Base-by-base conservation (phyloP, 352 stramenopile species). In the Phytopythium litorale region DNA sequence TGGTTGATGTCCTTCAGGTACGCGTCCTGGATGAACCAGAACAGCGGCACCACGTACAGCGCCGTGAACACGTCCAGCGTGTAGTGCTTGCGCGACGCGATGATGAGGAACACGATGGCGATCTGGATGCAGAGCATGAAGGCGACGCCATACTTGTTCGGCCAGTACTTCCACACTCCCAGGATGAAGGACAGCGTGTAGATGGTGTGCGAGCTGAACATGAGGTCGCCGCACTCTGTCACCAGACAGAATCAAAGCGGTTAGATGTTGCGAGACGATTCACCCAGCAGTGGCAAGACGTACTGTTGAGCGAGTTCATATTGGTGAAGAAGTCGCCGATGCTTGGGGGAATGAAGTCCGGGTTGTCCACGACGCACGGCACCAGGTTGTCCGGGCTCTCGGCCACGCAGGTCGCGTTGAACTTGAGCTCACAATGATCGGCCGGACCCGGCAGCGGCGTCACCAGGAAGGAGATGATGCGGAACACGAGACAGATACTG, bases 161-260 rank as follows among this genome's bases (percentile, higher is more conserved):
- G 80, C 81, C 88, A 97, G 78, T 91, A 97, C 70, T 95, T 96
- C 77, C 69, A 91, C 38, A 91, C 66, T 23, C 78, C 88, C 38
- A 94, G 68, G 60, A 96, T 95, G 56, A 96, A 80, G 60, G 87
- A 89, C 71, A 97, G 63, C 4, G 88, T 96, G 83, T 95, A 97
- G 66, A 96, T 97, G n/a, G 87, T 97, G 75, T 97, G 90, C 35
- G 86, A 96, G 65, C 87, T 96, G 65, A 96, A 97, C 87, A 97
- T 97, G 59, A 97, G 74, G 64, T 97, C 90, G 35, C 90, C 90
- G 56, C 90, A 97, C 56, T 87, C 52, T 57, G 32, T 4, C 40
- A 9, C n/a, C 11, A 12, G 16, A 16, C 42, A 45, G 0, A 45
- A 16, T 18, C 1, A 4, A 15, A 40, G 35, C 35, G 7, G 21